These are phyloP conservation scores for Ustilago bromivora DNA, from an alignment of 1,284 basidiomycete species.

Conservation along the genomic window DNA sequence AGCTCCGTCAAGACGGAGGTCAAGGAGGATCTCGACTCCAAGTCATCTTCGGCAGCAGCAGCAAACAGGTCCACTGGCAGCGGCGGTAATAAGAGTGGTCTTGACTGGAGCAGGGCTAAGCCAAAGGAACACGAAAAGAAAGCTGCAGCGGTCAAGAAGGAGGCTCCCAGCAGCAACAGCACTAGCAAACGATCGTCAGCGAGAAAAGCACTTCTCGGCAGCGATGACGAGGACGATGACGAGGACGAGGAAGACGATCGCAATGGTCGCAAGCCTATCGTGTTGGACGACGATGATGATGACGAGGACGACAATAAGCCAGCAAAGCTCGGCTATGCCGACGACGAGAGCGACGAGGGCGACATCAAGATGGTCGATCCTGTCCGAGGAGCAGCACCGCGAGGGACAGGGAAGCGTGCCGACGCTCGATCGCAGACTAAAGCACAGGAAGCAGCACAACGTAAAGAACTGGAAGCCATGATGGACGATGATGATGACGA, in stretches of 20 bases:
- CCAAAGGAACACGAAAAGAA: conserved; percentile 29
- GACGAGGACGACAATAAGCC: conserved; percentile 43
- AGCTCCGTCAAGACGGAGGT: conserved; percentile 10
- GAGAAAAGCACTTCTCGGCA: conserved; percentile 36
- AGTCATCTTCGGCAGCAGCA: conserved; percentile 16
- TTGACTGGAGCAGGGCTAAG: conserved; percentile 50
- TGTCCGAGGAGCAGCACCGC: conserved; percentile 16
- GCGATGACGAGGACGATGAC: conserved; percentile 53
- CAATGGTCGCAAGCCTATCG: conserved; percentile 17
- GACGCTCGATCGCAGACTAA: conserved; percentile 37
- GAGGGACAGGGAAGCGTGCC: conserved; percentile 43
- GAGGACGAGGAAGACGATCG: conserved; percentile 43
- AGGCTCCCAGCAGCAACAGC: conserved; percentile 10
- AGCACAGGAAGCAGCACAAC: conserved; percentile 34
- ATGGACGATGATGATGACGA: conserved; percentile 45
- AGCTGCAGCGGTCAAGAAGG: conserved; percentile 21
- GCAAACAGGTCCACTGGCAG: conserved; percentile 8
- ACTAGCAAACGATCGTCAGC: conserved; percentile 17
- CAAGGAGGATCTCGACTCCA: conserved; percentile 25
- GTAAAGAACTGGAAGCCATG: conserved; percentile 50
- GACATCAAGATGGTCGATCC: conserved; percentile 22
- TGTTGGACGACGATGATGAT: conserved; percentile 33
- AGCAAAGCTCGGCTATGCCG: conserved; percentile 44
- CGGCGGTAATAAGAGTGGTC: conserved; percentile 23
- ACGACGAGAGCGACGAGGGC: conserved; percentile 31